A percentile compares a stretch with the other conserved stretches of the same genome.
phyloP scores from a whole-genome alignment of 23 red algal species.

The Gracilariopsis chorda region DNA sequence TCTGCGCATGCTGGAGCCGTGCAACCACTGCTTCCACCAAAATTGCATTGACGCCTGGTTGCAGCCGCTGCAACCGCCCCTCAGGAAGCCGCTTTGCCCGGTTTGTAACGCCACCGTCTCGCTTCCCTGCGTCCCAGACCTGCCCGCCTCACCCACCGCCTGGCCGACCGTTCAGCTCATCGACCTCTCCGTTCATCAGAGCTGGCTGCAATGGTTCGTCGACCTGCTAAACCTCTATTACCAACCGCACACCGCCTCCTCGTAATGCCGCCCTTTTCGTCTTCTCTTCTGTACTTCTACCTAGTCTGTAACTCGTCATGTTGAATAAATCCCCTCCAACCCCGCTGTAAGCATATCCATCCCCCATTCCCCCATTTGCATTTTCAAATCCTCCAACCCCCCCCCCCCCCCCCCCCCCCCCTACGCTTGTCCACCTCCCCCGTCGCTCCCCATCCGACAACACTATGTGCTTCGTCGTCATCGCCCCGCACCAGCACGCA shows the following conservation, averaged over 20 bases:
- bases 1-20: slow-evolving; percentile 21
- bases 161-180: slow-evolving; percentile 44
- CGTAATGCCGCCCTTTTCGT: not conserved
- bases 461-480: not conserved
- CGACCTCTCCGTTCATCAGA: slow-evolving; percentile 30
- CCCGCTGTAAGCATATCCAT: too few species aligned
- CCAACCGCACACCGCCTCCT: not conserved
- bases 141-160: not conserved
- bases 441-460: not conserved
- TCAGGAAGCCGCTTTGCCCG: not conserved
- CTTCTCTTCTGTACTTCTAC: too few species aligned
- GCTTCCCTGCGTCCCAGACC: not conserved
- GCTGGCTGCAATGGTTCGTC: slow-evolving; percentile 34
- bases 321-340: too few species aligned
- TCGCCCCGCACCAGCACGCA: not conserved
- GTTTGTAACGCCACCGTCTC: not conserved
- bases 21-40: slow-evolving; percentile 41
- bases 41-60: slow-evolving; percentile 32
- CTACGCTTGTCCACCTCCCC: not conserved
- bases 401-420: not conserved
- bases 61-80: not conserved
- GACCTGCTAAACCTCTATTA: slow-evolving; percentile 25
- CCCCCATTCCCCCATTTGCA: not conserved
- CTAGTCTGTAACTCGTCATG: too few species aligned
- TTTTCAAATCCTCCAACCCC: not conserved